Evolutionary conservation across 768 basidiomycete genomes (phyloP).

Genomic region (Polyporus arcularius): DNA sequence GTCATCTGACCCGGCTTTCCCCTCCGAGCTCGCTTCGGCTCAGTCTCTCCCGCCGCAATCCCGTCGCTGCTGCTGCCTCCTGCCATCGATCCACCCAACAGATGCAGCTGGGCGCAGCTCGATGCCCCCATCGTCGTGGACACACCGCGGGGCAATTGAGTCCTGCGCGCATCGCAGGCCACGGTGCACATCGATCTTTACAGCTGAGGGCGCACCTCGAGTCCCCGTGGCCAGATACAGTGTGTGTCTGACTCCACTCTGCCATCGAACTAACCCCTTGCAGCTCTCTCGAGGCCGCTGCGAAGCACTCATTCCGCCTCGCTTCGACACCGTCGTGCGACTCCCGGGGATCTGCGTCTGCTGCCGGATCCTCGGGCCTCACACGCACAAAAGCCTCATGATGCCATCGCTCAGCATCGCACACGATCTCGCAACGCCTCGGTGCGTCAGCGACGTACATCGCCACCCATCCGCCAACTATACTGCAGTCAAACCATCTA

Average conservation of each 20-base stretch:
- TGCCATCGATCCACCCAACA: not conserved
- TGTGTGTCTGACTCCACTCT: slow-evolving; percentile 7
- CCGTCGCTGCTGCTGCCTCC: not conserved
- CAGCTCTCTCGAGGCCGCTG: slow-evolving; percentile 4
- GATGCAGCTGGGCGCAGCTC: not conserved
- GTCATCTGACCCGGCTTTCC: slow-evolving; percentile 21
- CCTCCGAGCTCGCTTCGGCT: slow-evolving; percentile 2
- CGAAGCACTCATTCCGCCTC: not conserved
- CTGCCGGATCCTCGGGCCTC: slow-evolving; percentile 11
- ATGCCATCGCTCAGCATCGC: slow-evolving; percentile 2
- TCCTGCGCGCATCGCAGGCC: slow-evolving; percentile 7
- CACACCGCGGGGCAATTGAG: slow-evolving; percentile 4
- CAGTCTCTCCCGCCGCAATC: not conserved
- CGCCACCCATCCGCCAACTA: not conserved
- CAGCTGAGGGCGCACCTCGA: not conserved
- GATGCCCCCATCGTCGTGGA: not conserved
- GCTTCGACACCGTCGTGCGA: not conserved
- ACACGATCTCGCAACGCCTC: not conserved
- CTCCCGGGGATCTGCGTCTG: slow-evolving; percentile 13
- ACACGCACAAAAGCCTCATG: slow-evolving; percentile 2
- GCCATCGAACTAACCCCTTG: slow-evolving; percentile 3
- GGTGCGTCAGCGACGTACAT: not conserved
- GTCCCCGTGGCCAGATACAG: slow-evolving; percentile 13
- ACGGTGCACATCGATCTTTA: slow-evolving; percentile 10
- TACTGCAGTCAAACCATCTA: too few species aligned